phyloP scores from a whole-genome alignment of 164 flowering plant genomes.

The Stephania cephalantha region DNA sequence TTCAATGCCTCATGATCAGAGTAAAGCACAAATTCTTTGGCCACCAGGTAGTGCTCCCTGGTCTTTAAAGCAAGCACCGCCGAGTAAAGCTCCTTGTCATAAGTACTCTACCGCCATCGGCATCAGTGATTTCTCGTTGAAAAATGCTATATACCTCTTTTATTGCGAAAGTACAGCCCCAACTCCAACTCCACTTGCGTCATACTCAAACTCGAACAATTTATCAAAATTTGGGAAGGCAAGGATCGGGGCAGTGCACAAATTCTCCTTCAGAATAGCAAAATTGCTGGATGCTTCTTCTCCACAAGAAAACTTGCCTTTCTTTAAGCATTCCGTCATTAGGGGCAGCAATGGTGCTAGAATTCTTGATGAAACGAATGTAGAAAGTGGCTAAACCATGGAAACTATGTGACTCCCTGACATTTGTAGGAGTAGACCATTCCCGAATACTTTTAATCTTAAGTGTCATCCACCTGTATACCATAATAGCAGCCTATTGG shows the following conservation, averaged over 20 bases:
- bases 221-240: background rate
- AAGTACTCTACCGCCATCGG: background rate
- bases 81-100: conserved; percentile 11
- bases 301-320: background rate
- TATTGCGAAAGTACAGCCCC: background rate
- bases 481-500: background rate
- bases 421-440: background rate
- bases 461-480: background rate
- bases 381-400: conserved; percentile 1
- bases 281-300: background rate
- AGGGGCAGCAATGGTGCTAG: background rate
- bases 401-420: background rate
- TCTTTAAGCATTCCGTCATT: background rate
- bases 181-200: background rate
- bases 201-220: conserved; percentile 4
- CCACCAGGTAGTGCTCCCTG: conserved; percentile 3
- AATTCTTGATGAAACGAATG: background rate
- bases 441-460: background rate
- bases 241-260: background rate
- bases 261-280: background rate
- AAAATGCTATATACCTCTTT: background rate
- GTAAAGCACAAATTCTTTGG: background rate
- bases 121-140: conserved; percentile 2
- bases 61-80: conserved; percentile 1
- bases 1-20: conserved; percentile 10